Conservation (phyloP, 2,329 filamentous ascomycete genomes). For the Botryosphaeria dothidea region DNA sequence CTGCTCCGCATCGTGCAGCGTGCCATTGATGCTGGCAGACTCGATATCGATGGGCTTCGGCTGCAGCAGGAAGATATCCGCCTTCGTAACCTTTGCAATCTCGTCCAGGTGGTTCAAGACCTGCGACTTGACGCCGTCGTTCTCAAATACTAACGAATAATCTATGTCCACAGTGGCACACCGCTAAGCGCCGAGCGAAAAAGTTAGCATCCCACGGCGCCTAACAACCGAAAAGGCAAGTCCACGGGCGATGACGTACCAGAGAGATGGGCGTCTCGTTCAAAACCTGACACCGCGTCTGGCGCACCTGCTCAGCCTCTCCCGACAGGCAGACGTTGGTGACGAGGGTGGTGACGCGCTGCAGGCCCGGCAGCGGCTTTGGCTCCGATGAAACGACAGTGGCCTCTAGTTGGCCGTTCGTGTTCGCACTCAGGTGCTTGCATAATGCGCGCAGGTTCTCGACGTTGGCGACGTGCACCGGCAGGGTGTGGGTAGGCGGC, state of each 20-base stretch:
- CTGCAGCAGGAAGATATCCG: slow-evolving; percentile 93
- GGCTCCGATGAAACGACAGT: slow-evolving; percentile 81
- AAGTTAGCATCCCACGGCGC: slow-evolving; percentile 28
- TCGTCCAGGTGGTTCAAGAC: slow-evolving; percentile 85
- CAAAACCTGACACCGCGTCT: slow-evolving; percentile 84
- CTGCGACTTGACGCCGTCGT: slow-evolving; percentile 68
- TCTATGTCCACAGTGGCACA: slow-evolving; percentile 94
- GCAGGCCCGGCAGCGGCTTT: slow-evolving; percentile 57
- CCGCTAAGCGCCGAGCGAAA: slow-evolving; percentile 57
- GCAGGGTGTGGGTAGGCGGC: slow-evolving; percentile 81
- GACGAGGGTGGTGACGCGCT: slow-evolving; percentile 52
- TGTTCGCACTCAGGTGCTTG: slow-evolving; percentile 72
- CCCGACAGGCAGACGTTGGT: slow-evolving; percentile 92
- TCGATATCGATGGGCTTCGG: slow-evolving; percentile 82
- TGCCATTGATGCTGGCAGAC: slow-evolving; percentile 73
- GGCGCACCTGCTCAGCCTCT: slow-evolving; percentile 81
- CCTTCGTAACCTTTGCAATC: slow-evolving; percentile 84
- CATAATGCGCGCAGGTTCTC: slow-evolving; percentile 78
- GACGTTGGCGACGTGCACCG: slow-evolving; percentile 88
- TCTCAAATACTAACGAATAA: slow-evolving; percentile 82
- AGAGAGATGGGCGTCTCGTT: slow-evolving; percentile 90
- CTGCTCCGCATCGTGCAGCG: slow-evolving; percentile 82
- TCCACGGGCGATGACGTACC: slow-evolving; percentile 50
- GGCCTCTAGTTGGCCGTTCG: slow-evolving; percentile 69
- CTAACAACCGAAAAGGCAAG: not conserved